Conservation (phyloP, 2,329 filamentous ascomycete species). For the Chaetomium strumarium region DNA sequence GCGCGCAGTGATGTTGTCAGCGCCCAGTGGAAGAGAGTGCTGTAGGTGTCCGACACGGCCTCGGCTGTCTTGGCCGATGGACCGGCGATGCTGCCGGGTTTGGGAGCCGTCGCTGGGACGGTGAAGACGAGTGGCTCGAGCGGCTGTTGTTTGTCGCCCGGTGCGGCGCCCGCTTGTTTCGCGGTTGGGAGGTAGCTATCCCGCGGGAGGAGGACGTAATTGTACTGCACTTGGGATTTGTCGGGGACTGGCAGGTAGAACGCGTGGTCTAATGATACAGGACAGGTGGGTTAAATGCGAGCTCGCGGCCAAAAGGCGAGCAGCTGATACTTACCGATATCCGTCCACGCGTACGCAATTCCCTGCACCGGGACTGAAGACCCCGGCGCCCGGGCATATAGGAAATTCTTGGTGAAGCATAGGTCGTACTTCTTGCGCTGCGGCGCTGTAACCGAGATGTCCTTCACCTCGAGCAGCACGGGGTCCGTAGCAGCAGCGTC, state of each 20-base stretch:
- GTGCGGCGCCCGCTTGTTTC: conserved; percentile 29
- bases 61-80: conserved; percentile 43
- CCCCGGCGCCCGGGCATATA: conserved; percentile 51
- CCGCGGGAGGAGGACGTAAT: conserved; percentile 58
- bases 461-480: conserved; percentile 55
- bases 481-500: conserved; percentile 43
- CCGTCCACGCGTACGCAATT: conserved; percentile 54
- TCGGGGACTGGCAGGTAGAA: conserved; percentile 61
- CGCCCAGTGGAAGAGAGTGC: conserved; percentile 56
- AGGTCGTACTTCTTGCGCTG: conserved; percentile 64
- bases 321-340: conserved; percentile 47
- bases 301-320: not conserved
- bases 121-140: conserved; percentile 60
- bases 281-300: not conserved
- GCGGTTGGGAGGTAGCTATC: conserved; percentile 42
- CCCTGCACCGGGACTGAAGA: conserved; percentile 47
- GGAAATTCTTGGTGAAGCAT: conserved; percentile 53
- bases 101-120: conserved; percentile 53
- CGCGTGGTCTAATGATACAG: conserved; percentile 43
- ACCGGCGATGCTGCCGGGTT: conserved; percentile 52
- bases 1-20: conserved; percentile 46
- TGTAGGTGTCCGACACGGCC: conserved; percentile 53
- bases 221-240: conserved; percentile 59
- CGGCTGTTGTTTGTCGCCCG: conserved; percentile 32
- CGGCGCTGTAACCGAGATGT: conserved; percentile 61